Base-by-base conservation (phyloP, 306 rosid genomes). In the Inga leiocalycina region DNA sequence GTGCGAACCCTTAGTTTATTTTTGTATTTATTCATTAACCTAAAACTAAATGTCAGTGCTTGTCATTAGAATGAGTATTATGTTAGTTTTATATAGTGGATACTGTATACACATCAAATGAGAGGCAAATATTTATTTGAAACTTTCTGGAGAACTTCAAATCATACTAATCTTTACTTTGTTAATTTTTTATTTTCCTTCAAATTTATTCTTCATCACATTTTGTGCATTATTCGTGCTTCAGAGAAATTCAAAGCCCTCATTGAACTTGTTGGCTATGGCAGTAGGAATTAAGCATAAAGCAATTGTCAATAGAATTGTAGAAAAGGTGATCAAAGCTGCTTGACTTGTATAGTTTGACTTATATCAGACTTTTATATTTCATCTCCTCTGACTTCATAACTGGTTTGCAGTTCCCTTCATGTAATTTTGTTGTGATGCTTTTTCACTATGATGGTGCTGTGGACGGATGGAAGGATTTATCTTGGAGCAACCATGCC, bases 251-350 rank as follows among this genome's bases (percentile, higher is more conserved):
- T 81, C 86, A 49, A 91, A 75, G 56, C 83, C 45, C 79, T 84
- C 95, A 20, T 72, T 78, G 89, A 92, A 87, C 88, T 88, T 95
- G 89, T 82, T 95, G 90, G 98, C 97, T 43, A 89, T 95, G 66
- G 87, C 99, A 44, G 97, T 89, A 80, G 99, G 99, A 79, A 88
- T 93, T 80, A 90, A 85, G 54, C 99, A 95, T 83, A 95, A 91
- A 87, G 88, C 86, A 48, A 71, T 91, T 77, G 99, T 95, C 16
- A 86, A 88, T 75, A 78, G 77, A 77, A 92, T 95, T 81, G 91
- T 95, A 52, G 80, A 87, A 78, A 95, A 93, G 98, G 99, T 95
- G 64, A 74, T 54, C 8, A 14, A 67, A 35, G 16, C 83, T 66
- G 71, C 79, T 87, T 52, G 52, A 39, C 43, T 84, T 32, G 16